Conservation (phyloP, 495 filamentous ascomycete species). For the Lophiostoma macrostomum region DNA sequence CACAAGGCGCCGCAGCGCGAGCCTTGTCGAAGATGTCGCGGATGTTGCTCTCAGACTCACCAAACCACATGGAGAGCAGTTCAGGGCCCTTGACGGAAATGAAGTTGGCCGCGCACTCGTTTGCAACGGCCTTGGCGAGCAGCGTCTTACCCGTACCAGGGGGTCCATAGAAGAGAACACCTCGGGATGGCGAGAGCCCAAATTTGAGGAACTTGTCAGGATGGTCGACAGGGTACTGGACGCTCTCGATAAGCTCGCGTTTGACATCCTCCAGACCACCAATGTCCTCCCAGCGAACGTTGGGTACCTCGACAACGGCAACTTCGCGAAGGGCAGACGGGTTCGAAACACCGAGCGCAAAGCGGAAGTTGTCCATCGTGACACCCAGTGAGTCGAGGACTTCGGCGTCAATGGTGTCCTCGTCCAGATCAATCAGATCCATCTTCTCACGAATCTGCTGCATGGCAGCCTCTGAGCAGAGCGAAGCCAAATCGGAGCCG, state of each 20-base stretch:
- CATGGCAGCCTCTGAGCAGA: slow-evolving; percentile 99
- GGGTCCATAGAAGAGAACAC: slow-evolving; percentile 97
- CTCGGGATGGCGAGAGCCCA: slow-evolving; percentile 93
- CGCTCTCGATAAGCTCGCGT: slow-evolving; percentile 98
- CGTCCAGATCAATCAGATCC: slow-evolving; percentile 98
- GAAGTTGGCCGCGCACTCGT: slow-evolving; percentile 99
- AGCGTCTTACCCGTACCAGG: slow-evolving; percentile 99
- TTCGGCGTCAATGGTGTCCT: slow-evolving; percentile 98
- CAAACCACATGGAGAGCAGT: slow-evolving; percentile 99
- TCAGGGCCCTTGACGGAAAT: slow-evolving; percentile 99
- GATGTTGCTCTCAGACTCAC: slow-evolving; percentile 99
- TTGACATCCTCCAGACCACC: slow-evolving; percentile 98
- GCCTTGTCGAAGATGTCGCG: slow-evolving; percentile 99
- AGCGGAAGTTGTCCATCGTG: slow-evolving; percentile 99
- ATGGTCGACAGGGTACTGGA: slow-evolving; percentile 98
- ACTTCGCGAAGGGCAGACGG: slow-evolving; percentile 98
- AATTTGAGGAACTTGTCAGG: slow-evolving; percentile 99
- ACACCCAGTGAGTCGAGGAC: slow-evolving; percentile 97
- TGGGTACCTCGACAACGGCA: slow-evolving; percentile 97
- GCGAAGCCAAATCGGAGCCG: slow-evolving; percentile 96
- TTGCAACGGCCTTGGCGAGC: slow-evolving; percentile 98
- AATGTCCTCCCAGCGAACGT: slow-evolving; percentile 99
- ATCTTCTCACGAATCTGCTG: slow-evolving; percentile 99
- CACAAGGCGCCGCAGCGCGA: slow-evolving; percentile 94
- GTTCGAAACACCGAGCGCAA: slow-evolving; percentile 95